These are phyloP conservation scores for Dissophora ornata DNA, from an alignment of 192 early-diverging fungal genomes.

Conservation along the genomic window DNA sequence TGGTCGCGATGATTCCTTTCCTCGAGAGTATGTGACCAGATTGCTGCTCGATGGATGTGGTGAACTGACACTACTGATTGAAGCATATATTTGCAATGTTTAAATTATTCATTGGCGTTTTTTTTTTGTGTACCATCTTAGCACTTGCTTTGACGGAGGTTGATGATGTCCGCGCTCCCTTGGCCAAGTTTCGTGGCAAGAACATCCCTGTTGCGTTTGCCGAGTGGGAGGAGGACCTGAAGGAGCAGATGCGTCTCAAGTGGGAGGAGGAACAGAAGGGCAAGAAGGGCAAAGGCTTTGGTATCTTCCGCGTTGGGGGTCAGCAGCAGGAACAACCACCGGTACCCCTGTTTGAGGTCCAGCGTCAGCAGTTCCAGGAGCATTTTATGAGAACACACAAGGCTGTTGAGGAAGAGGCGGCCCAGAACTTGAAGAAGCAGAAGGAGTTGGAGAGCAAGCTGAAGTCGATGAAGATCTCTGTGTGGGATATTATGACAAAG, in stretches of 20 bases:
- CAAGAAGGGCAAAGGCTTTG: conserved; percentile 63
- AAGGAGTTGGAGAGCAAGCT: conserved; percentile 76
- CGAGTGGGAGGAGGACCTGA: conserved; percentile 75
- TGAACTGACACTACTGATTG: no score
- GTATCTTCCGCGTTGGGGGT: conserved; percentile 65
- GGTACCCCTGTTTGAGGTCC: conserved; percentile 69
- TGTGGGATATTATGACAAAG: conserved; percentile 84
- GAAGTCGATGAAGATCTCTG: conserved; percentile 89
- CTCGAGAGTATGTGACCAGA: conserved; percentile 85
- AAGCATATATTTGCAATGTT: no score
- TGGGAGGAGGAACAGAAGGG: conserved; percentile 72
- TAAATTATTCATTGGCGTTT: no score
- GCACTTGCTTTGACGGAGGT: conserved; percentile 77
- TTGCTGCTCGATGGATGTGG: no score
- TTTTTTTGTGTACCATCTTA: conserved; percentile 17
- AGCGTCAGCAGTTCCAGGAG: conserved; percentile 70
- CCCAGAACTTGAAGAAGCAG: conserved; percentile 78
- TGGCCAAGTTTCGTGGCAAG: conserved; percentile 72
- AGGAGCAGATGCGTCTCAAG: conserved; percentile 67
- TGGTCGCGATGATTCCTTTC: conserved; percentile 89
- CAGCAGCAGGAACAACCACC: conserved; percentile 72
- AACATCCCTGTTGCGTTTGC: conserved; percentile 78
- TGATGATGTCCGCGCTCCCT: conserved; percentile 79
- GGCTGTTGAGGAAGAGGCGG: conserved; percentile 73
- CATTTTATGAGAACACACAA: conserved; percentile 76